Conservation (phyloP, 768 basidiomycete genomes). For the Tulasnella calospora region DNA sequence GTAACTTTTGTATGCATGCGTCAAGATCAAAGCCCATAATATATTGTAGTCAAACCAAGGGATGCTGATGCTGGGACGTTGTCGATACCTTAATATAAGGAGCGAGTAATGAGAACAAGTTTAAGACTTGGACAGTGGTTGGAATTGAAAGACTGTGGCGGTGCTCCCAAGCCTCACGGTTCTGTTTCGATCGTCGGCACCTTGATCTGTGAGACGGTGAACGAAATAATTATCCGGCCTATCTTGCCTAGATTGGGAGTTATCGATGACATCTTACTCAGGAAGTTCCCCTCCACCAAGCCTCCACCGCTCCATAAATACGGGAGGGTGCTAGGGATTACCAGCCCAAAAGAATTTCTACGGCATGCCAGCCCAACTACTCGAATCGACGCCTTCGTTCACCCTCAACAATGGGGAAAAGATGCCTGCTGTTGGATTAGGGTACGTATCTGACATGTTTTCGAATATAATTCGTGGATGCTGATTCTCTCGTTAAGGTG, state of each 20-base stretch:
- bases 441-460: background rate
- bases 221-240: background rate
- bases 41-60: background rate
- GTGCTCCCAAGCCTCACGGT: background rate
- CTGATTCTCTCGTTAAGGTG: conserved; percentile 1
- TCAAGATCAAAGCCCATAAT: conserved; percentile 74
- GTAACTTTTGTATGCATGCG: conserved; percentile 86
- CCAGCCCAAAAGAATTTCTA: background rate
- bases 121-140: background rate
- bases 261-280: background rate
- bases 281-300: background rate
- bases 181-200: background rate
- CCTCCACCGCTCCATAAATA: background rate
- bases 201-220: background rate
- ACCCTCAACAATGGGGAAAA: conserved; percentile 8
- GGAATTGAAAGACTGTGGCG: background rate
- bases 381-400: background rate
- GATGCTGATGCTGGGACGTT: background rate
- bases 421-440: conserved; percentile 7
- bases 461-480: background rate
- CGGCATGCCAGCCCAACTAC: background rate
- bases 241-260: background rate
- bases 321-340: conserved; percentile 28
- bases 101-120: background rate
- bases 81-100: background rate